Conservation (phyloP, 306 rosid species). For the Cicer bijugum region DNA sequence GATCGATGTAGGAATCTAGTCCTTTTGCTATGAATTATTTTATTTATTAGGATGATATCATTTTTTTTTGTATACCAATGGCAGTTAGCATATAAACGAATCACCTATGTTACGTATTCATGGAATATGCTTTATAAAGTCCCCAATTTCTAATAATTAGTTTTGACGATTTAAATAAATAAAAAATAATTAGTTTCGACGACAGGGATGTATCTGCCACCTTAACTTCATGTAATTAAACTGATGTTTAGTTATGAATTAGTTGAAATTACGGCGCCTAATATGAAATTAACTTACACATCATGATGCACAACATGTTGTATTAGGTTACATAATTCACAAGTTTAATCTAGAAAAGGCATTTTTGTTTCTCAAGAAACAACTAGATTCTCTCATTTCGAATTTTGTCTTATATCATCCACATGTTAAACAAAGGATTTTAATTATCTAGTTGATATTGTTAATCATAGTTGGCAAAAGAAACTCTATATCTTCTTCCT, state of each 20-base stretch:
- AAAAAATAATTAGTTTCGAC: no score
- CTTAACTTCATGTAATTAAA: no score
- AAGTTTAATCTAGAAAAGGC: slow-evolving; percentile 26
- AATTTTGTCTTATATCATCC: slow-evolving; percentile 35
- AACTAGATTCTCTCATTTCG: slow-evolving; percentile 36
- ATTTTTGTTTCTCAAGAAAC: slow-evolving; percentile 31
- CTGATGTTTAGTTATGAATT: neutral
- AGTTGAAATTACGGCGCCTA: neutral
- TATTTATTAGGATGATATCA: neutral
- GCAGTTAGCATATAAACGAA: slow-evolving; percentile 36
- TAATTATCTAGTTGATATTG: neutral
- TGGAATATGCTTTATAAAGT: slow-evolving; percentile 43
- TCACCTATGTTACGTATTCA: slow-evolving; percentile 5
- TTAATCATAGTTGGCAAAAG: slow-evolving; percentile 23
- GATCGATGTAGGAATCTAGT: no score
- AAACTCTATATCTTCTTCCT: slow-evolving; percentile 1
- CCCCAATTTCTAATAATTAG: neutral
- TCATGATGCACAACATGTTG: neutral
- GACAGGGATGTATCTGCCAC: no score
- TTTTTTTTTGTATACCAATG: neutral
- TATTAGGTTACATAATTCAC: neutral
- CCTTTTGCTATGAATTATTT: neutral
- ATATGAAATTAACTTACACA: slow-evolving; percentile 19
- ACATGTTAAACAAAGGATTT: neutral
- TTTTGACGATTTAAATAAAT: no score